A percentile compares a stretch with the other conserved stretches of the same genome.
Evolutionary conservation across 2,329 filamentous ascomycete species (phyloP).

Genomic region (Aspergillus proliferans): DNA sequence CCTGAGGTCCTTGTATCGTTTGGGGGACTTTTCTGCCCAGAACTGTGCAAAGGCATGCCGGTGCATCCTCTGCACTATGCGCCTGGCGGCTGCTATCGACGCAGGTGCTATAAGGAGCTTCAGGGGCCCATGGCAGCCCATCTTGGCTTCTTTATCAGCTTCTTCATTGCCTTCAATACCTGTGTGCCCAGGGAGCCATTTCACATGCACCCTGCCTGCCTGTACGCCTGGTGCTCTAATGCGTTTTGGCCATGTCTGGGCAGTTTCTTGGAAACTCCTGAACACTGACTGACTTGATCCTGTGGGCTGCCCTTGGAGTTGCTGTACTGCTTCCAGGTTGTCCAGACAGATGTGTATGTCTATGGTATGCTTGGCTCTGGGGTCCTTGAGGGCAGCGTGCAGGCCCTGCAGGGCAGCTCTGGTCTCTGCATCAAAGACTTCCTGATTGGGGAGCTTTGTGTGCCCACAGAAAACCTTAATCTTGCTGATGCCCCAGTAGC

Average conservation of each 20-base stretch:
- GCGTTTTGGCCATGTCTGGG: not conserved
- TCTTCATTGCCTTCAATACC: not conserved
- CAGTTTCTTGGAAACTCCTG: not conserved
- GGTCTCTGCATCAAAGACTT: too few species aligned
- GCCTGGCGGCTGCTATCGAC: not conserved
- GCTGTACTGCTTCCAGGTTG: not conserved
- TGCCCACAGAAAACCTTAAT: too few species aligned
- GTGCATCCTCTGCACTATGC: not conserved
- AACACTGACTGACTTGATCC: not conserved
- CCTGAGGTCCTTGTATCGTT: not conserved
- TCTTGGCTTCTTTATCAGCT: not conserved
- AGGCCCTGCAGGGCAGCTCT: too few species aligned
- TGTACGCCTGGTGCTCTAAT: not conserved
- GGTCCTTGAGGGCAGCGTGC: too few species aligned
- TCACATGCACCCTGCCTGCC: not conserved
- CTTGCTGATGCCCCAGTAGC: too few species aligned
- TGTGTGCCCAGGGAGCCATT: not conserved
- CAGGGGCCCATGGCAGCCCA: not conserved
- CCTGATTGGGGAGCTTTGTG: too few species aligned
- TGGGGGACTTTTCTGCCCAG: not conserved
- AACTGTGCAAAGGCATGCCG: not conserved
- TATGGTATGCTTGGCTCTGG: too few species aligned
- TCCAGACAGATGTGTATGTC: not conserved
- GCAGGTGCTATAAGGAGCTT: not conserved
- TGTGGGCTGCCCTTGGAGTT: not conserved